Evolutionary conservation across 2,329 filamentous ascomycete genomes (phyloP), one percentile per base, ranked within the genome.

Genomic region (Aspergillus sp.): DNA sequence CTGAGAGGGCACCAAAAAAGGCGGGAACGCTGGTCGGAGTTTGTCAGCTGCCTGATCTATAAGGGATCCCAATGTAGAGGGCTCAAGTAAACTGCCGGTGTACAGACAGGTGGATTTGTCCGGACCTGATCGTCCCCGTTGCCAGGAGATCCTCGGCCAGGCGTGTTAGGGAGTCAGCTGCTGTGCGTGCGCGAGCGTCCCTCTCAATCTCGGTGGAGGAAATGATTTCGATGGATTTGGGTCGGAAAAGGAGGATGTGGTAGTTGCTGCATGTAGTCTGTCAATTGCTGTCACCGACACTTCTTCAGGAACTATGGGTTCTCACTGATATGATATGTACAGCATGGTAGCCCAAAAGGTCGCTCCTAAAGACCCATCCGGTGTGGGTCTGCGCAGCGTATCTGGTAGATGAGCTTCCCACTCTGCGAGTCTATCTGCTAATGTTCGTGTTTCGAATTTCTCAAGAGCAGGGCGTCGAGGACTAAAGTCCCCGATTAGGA

Each of bases 1-100:
- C 66, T 1, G 67, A 68, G n/a, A 71, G 50, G 1, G 50, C 50
- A 2, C 50, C 50, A 3, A 53, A 53, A 13, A 53, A 8, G 23
- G 50, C 50, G 5, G 50, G 50, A 5, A 38, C 4, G 13, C 50
- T 53, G 19, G 17, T 6, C 0, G 23, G 13, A 38, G 11, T n/a
- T n/a, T n/a, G 34, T 38, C 34, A 38, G 34, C 13, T 5, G 15
- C 3, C 6, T 3, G 25, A 28, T 28, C 25, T 28, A 6, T 28
- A n/a, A n/a, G n/a, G n/a, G n/a, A n/a, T n/a, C n/a, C n/a, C n/a
- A n/a, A n/a, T n/a, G n/a, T n/a, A n/a, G n/a, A n/a, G n/a, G n/a
- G n/a, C n/a, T n/a, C n/a, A n/a, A n/a, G n/a, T n/a, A n/a, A n/a
- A n/a, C n/a, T n/a, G n/a, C n/a, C n/a, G n/a, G n/a, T n/a, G n/a